These are phyloP conservation scores for Hemileccinum impolitum DNA, from an alignment of 768 basidiomycete species.

Conservation along the genomic window DNA sequence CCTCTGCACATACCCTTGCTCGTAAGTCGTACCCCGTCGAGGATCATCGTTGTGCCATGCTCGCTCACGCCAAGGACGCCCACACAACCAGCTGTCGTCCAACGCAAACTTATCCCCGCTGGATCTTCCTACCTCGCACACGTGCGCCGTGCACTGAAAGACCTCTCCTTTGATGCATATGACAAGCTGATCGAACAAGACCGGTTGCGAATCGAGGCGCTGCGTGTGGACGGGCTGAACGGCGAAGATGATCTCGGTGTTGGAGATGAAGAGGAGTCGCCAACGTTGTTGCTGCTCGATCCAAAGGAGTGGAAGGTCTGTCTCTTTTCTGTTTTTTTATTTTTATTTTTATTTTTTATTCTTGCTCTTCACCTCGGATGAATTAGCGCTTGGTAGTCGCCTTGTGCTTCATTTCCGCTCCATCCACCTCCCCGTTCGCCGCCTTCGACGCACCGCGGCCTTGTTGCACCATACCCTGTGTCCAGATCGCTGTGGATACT, in stretches of 20 bases:
- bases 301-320: constrained; percentile 97
- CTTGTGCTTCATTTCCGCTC: not conserved
- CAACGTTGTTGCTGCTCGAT: constrained; percentile 70
- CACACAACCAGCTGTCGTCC: constrained; percentile 26
- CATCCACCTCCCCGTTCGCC: not conserved
- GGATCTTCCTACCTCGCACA: constrained; percentile 87
- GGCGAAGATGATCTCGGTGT: constrained; percentile 86
- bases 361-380: not conserved
- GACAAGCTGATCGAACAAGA: constrained; percentile 64
- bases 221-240: constrained; percentile 45
- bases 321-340: not conserved
- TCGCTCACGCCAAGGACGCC: constrained; percentile 5
- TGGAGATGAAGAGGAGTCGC: constrained; percentile 83
- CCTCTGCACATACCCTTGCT: constrained; percentile 19
- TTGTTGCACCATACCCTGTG: not conserved
- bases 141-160: constrained; percentile 69
- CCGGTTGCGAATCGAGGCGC: constrained; percentile 46
- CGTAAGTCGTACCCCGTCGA: constrained; percentile 18
- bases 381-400: not conserved
- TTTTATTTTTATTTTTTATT: not conserved
- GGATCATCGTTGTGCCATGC: not conserved
- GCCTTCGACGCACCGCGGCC: not conserved
- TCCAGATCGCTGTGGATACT: constrained; percentile 3
- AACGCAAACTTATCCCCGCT: constrained; percentile 68
- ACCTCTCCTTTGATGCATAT: constrained; percentile 78